phyloP scores from a whole-genome alignment of 345 rosid genomes.

The Eutrema heterophyllum region DNA sequence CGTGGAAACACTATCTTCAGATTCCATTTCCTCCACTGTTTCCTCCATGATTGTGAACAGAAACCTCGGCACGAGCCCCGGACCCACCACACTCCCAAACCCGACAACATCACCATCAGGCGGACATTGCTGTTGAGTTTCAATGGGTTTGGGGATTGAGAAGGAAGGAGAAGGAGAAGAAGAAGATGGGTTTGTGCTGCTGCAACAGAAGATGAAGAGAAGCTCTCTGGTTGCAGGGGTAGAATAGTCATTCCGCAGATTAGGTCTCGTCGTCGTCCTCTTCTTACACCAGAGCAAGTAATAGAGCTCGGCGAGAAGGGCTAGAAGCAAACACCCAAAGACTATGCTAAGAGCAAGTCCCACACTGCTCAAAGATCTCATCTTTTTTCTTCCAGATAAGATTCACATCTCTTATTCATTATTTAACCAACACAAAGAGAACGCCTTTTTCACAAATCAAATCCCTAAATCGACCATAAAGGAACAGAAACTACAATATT shows the following conservation, averaged over 20 bases:
- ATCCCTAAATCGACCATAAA: not conserved
- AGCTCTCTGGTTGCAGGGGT: conserved; percentile 70
- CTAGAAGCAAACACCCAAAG: conserved; percentile 75
- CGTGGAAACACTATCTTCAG: conserved; percentile 62
- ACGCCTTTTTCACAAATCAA: not conserved
- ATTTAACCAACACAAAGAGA: not conserved
- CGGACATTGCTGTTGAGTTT: conserved; percentile 34
- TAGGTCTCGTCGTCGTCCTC: conserved; percentile 41
- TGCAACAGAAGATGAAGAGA: conserved; percentile 71
- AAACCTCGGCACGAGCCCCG: conserved; percentile 67
- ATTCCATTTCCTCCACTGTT: conserved; percentile 84
- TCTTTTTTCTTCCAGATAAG: conserved; percentile 31
- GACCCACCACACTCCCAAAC: conserved; percentile 33
- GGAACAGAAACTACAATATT: not conserved
- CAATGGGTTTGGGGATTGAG: conserved; percentile 33
- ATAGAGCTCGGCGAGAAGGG: conserved; percentile 81
- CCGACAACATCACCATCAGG: not conserved
- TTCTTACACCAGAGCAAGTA: conserved; percentile 94
- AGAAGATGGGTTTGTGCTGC: conserved; percentile 23
- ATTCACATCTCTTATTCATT: conserved; percentile 21
- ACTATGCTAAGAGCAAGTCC: conserved; percentile 92
- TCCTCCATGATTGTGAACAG: conserved; percentile 87
- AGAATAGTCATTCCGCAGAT: conserved; percentile 43
- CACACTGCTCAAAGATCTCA: conserved; percentile 88
- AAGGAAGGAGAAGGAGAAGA: conserved; percentile 14